These are phyloP conservation scores for Blastobotrys petasosporus DNA, from an alignment of 1,139 yeast species.

Conservation along the genomic window DNA sequence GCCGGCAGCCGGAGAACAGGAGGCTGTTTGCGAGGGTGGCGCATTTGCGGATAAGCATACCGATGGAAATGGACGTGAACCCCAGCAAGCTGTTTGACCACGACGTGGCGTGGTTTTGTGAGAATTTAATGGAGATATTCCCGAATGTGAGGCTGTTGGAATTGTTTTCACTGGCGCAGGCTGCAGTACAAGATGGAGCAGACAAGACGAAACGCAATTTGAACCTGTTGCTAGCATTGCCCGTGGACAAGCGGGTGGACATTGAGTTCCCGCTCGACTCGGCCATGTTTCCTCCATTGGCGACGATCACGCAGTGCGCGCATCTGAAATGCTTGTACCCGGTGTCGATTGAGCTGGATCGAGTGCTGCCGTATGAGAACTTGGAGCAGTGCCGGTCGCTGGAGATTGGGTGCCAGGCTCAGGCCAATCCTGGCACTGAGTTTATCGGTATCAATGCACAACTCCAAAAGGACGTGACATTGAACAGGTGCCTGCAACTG, in stretches of 20 bases:
- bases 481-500: neutral
- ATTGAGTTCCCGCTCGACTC: neutral
- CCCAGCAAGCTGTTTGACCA: neutral
- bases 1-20: neutral
- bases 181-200: too few species aligned
- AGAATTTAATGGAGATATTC: neutral
- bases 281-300: slow-evolving; percentile 1
- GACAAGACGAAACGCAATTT: neutral
- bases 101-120: slow-evolving; percentile 5
- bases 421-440: neutral
- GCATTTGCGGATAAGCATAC: slow-evolving; percentile 2
- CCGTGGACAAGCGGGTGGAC: slow-evolving; percentile 5
- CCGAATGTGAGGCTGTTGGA: slow-evolving; percentile 4
- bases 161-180: neutral
- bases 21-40: slow-evolving; percentile 1
- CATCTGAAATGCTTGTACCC: slow-evolving; percentile 1
- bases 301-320: neutral
- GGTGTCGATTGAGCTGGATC: slow-evolving; percentile 1
- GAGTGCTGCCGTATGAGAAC: neutral
- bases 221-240: neutral
- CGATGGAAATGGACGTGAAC: neutral
- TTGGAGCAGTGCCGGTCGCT: slow-evolving; percentile 1
- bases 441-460: neutral
- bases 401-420: neutral
- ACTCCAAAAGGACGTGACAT: neutral